phyloP scores from a whole-genome alignment of 805 yeast species.

The Barnettozyma populi region DNA sequence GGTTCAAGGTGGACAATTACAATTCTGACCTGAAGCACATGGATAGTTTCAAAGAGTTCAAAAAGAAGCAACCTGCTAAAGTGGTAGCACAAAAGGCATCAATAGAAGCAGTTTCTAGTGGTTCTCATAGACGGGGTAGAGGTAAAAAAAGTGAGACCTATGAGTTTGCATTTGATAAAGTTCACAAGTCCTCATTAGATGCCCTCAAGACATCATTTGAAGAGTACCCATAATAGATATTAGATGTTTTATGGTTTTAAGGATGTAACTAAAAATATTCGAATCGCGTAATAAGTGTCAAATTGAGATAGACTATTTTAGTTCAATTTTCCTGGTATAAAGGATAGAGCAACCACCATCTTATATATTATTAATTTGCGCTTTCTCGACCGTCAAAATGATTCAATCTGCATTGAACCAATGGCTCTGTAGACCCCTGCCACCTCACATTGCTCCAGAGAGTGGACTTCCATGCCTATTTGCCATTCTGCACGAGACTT shows the following conservation, averaged over 20 bases:
- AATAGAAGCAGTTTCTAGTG: background rate
- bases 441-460: too few relatives aligned
- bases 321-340: too few relatives aligned
- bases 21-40: background rate
- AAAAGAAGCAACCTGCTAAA: background rate
- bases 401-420: too few relatives aligned
- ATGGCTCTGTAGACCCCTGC: too few relatives aligned
- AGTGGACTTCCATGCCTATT: too few relatives aligned
- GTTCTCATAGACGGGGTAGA: background rate
- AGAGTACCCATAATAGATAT: background rate
- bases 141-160: background rate
- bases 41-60: background rate
- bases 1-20: background rate
- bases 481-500: too few relatives aligned
- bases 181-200: background rate
- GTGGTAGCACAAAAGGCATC: background rate
- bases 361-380: too few relatives aligned
- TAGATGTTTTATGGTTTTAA: background rate
- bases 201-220: background rate
- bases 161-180: slow-evolving; percentile 1
- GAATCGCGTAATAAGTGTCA: too few relatives aligned
- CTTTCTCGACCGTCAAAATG: too few relatives aligned
- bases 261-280: too few relatives aligned
- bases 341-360: too few relatives aligned
- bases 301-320: too few relatives aligned